Base-by-base conservation (phyloP, 2,329 filamentous ascomycete species). In the Colletotrichum cuscutae region DNA sequence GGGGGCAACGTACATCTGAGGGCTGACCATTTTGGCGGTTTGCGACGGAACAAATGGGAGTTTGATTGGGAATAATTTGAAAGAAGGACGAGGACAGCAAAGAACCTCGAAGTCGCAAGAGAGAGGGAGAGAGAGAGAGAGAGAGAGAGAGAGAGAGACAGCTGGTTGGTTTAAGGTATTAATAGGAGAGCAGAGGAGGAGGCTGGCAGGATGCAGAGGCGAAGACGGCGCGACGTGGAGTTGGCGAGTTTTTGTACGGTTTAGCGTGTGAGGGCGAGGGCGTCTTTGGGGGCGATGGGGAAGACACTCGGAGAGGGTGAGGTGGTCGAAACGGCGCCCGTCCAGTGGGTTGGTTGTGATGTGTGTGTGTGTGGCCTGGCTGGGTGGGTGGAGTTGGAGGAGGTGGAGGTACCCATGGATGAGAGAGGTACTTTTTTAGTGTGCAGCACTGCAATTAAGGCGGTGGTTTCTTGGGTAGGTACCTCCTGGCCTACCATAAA, bases 1-100 rank as follows among this genome's bases (percentile, higher is more conserved):
- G 24, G 42, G 32, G 28, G 28, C 15, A 22, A 72, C 78, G 73
- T 76, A 79, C 78, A 79, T 76, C 75, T 78, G 77, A 64, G 78
- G 74, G 74, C 73, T 79, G 46, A 77, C 74, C 77, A 79, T 78
- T 72, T 65, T 79, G 77, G 73, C 71, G 72, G 71, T 69, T 12
- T 62, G 56, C 58, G 57, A 12, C 26, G 9, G 15, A 35, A 24
- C 54, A 26, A 22, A 24, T 54, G 12, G 58, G 58, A 19, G 19
- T 52, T 37, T 12, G 35, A 46, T 37, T 49, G 13, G 0, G 57
- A 24, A 22, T 60, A 19, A 67, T 61, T 24, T 46, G 42, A 26
- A 24, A 60, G 28, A 22, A 37, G 26, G 42, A 42, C 19, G 8
- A 26, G 7, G 5, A 22, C 24, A 19, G 52, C 52, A 19, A 37